Evolutionary conservation across 164 flowering plant genomes (phyloP), one percentile per base, ranked within the genome.

Genomic region (Buxus sempervirens): DNA sequence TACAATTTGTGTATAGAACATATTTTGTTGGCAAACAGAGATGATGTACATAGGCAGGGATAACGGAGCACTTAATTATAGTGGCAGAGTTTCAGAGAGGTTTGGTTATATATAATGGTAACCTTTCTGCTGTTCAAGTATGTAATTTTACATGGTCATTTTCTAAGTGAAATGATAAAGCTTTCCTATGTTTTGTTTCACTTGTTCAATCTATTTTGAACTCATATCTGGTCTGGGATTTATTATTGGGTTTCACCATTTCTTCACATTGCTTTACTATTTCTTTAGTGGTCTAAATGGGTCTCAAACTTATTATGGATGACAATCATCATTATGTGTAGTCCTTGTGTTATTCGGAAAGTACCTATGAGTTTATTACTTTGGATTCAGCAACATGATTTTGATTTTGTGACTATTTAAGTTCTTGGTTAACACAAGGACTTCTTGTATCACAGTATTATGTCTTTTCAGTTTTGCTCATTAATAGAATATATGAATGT

Each of bases 21-120:
- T 67, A 62, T 58, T 53, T 61, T n/a, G 58, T 38, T 45, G 19
- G 21, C 54, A 62, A n/a, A 65, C 62, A 27, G n/a, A 54, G 63
- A 42, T 67, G 62, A 54, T 79, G 77, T 79, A 79, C 75, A 79
- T 76, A 82, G 66, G 78, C 64, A 59, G 68, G 78, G 58, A 66
- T 45, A 23, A 63, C 65, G 69, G 58, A 57, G 68, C 53, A 54
- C 51, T 51, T 54, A 56, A 58, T 54, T 5, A n/a, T 41, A 23
- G 72, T 38, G 53, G 24, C 15, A 26, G 54, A 5, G 9, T 12
- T 10, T 6, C 45, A 45, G 12, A 45, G 49, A 18, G 45, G 41
- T 53, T 24, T 38, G 36, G 5, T 64, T 5, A 41, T 51, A 62
- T 65, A 54, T 62, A 68, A 60, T 61, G 79, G n/a, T n/a, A n/a